phyloP scores from a whole-genome alignment of 352 stramenopile species.

The Thalassiosira gravida region DNA sequence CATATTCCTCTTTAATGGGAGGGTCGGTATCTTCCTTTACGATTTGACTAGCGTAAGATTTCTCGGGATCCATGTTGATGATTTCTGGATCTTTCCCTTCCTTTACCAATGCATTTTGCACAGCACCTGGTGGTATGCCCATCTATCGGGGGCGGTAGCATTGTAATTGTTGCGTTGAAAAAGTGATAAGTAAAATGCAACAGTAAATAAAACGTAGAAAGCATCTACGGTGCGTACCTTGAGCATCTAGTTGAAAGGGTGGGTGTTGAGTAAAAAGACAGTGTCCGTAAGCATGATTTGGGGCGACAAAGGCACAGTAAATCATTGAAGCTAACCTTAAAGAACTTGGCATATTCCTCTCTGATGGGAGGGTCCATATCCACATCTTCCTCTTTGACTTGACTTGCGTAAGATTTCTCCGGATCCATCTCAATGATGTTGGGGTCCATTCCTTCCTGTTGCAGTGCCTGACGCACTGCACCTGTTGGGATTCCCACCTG shows the following conservation, averaged over 20 bases:
- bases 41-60: slow-evolving; percentile 48
- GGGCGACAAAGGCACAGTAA: no score
- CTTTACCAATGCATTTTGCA: slow-evolving; percentile 91
- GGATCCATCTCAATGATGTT: slow-evolving; percentile 82
- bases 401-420: slow-evolving; percentile 67
- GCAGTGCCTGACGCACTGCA: slow-evolving; percentile 93
- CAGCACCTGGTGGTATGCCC: slow-evolving; percentile 86
- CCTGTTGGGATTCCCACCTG: slow-evolving; percentile 82
- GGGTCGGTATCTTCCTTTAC: slow-evolving; percentile 15
- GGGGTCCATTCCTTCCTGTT: slow-evolving; percentile 83
- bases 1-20: slow-evolving; percentile 51
- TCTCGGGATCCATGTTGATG: slow-evolving; percentile 81
- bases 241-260: no score
- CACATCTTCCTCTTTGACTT: slow-evolving; percentile 37
- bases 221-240: no score
- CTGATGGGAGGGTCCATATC: slow-evolving; percentile 15
- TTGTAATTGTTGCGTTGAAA: no score
- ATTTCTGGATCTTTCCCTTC: slow-evolving; percentile 84
- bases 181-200: no score
- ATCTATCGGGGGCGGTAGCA: no score
- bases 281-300: no score
- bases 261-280: no score
- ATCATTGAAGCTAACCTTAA: slow-evolving; percentile 79
- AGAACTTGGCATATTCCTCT: slow-evolving; percentile 85
- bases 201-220: no score